Percentiles rank a stretch among this genome's conserved stretches.
These are phyloP conservation scores for Astrothelium macrocarpum DNA, from an alignment of 495 filamentous ascomycete genomes.

Conservation along the genomic window DNA sequence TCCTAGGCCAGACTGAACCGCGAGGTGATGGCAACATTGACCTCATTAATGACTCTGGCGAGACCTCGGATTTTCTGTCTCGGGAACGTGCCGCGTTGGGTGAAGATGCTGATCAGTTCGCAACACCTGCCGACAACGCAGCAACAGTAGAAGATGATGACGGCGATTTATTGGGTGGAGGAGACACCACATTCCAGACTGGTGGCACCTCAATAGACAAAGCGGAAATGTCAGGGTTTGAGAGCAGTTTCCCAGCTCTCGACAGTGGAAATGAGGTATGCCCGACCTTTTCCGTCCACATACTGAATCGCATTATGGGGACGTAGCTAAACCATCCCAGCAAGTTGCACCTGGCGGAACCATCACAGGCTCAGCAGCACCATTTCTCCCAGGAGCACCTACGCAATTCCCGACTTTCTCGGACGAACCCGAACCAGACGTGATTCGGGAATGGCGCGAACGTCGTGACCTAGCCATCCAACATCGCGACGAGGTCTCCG, in stretches of 20 bases:
- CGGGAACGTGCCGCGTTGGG: conserved; percentile 83
- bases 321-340: conserved; percentile 37
- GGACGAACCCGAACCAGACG: conserved; percentile 76
- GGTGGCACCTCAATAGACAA: conserved; percentile 32
- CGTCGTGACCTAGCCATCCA: conserved; percentile 67
- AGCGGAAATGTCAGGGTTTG: conserved; percentile 62
- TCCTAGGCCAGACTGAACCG: conserved; percentile 50
- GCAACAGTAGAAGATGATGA: conserved; percentile 46
- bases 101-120: conserved; percentile 87
- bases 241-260: conserved; percentile 79
- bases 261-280: conserved; percentile 67
- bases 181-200: conserved; percentile 24
- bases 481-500: conserved; percentile 67
- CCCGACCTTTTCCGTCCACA: background rate
- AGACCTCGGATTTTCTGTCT: conserved; percentile 68
- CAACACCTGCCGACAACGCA: conserved; percentile 63
- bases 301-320: background rate
- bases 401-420: conserved; percentile 37
- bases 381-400: conserved; percentile 59
- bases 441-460: conserved; percentile 86
- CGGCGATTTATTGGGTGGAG: conserved; percentile 66
- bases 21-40: conserved; percentile 32
- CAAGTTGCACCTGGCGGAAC: conserved; percentile 76
- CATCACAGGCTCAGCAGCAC: conserved; percentile 67
- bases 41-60: conserved; percentile 36